Evolutionary conservation across 306 rosid genomes (phyloP).

Genomic region (Pueraria montana): DNA sequence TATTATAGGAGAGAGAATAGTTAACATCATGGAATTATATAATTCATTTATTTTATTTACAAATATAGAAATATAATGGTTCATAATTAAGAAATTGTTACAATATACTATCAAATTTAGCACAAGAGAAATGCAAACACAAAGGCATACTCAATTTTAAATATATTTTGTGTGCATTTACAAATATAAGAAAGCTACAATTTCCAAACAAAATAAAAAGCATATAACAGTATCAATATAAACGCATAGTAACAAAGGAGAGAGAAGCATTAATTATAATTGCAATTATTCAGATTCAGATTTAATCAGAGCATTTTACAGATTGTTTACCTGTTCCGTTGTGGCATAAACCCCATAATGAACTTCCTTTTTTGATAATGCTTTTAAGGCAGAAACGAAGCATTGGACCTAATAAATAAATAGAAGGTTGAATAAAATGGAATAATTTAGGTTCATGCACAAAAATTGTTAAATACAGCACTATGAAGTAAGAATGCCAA

Average conservation of each 20-base stretch:
- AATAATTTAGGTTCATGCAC: constrained; percentile 31
- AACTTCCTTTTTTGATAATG: constrained; percentile 74
- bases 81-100: not conserved
- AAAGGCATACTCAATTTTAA: constrained; percentile 5
- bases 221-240: constrained; percentile 17
- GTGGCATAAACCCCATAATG: constrained; percentile 88
- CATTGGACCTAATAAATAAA: constrained; percentile 65
- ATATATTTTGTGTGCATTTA: not conserved
- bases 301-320: constrained; percentile 24
- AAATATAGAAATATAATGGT: not conserved
- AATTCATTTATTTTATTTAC: constrained; percentile 21
- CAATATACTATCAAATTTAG: not conserved
- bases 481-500: constrained; percentile 34
- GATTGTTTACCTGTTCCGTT: constrained; percentile 72
- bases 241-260: constrained; percentile 1
- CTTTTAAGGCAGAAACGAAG: constrained; percentile 72
- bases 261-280: constrained; percentile 9
- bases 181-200: constrained; percentile 25
- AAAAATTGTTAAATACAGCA: constrained; percentile 32
- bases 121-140: not conserved
- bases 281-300: constrained; percentile 32
- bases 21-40: not conserved
- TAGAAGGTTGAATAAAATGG: constrained; percentile 28
- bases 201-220: constrained; percentile 12
- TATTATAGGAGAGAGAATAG: not conserved